phyloP scores from a whole-genome alignment of 352 stramenopile species.

The Pythium pyrilobum region DNA sequence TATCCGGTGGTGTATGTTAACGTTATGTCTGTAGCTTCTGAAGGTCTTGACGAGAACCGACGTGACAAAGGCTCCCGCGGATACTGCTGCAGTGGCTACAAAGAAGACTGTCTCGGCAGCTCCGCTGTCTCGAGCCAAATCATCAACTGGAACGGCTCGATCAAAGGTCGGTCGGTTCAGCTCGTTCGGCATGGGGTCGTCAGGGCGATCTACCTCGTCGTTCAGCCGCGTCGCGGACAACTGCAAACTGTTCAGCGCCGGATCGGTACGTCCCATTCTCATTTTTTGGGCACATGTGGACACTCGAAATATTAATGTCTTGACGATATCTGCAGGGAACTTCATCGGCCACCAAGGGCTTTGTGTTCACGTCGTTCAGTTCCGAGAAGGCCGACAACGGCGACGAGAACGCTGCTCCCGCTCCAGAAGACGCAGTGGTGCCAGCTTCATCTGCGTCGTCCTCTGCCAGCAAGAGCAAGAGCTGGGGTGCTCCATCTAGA shows the following conservation, averaged over 20 bases:
- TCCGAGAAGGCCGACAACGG: constrained; percentile 29
- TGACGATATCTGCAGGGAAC: background rate
- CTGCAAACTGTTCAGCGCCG: constrained; percentile 63
- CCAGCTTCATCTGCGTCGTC: background rate
- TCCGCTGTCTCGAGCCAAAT: background rate
- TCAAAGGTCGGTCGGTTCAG: constrained; percentile 48
- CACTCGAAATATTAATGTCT: too few species aligned
- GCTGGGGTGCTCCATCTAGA: constrained; percentile 24
- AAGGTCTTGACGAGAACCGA: constrained; percentile 59
- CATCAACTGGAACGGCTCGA: background rate
- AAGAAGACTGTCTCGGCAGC: background rate
- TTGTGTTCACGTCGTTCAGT: constrained; percentile 74
- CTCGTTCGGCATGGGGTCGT: constrained; percentile 45
- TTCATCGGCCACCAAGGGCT: constrained; percentile 45
- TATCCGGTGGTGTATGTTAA: background rate
- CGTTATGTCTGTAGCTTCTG: constrained; percentile 31
- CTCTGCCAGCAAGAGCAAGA: constrained; percentile 48
- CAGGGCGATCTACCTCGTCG: constrained; percentile 42
- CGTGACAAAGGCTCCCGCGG: constrained; percentile 12
- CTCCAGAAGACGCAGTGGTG: constrained; percentile 20
- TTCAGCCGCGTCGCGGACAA: constrained; percentile 67
- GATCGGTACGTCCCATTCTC: constrained; percentile 61
- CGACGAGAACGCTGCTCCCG: constrained; percentile 31
- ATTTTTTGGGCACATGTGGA: too few species aligned
- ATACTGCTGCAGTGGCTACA: background rate